Percentiles rank a stretch among this genome's conserved stretches.
Conservation (phyloP, 306 rosid species). For the Fragaria ananassa region DNA sequence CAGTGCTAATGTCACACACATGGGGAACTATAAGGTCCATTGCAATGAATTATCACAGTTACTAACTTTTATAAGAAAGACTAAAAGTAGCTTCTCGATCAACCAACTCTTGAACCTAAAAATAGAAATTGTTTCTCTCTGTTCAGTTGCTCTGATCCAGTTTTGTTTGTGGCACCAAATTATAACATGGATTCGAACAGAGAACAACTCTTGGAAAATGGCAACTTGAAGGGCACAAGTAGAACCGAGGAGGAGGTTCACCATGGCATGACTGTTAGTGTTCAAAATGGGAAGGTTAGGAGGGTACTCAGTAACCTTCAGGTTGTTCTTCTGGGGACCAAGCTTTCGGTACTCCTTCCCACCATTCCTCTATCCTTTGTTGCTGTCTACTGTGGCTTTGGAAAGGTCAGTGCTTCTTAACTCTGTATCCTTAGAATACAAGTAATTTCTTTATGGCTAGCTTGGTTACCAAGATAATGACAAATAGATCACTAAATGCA, state of each 20-base stretch:
- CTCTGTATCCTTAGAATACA: not conserved
- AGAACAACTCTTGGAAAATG: constrained; percentile 59
- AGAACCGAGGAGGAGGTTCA: constrained; percentile 37
- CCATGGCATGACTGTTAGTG: constrained; percentile 40
- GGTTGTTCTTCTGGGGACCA: constrained; percentile 81
- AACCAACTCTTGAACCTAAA: not conserved
- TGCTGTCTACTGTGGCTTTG: constrained; percentile 46
- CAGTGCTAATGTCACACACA: not conserved
- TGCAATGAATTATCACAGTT: not conserved
- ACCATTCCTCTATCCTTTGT: constrained; percentile 64
- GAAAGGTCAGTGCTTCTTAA: constrained; percentile 47
- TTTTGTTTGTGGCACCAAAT: not conserved
- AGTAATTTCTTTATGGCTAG: not conserved
- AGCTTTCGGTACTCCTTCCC: constrained; percentile 68
- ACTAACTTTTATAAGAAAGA: not conserved
- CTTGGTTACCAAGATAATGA: not conserved
- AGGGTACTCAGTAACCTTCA: constrained; percentile 43
- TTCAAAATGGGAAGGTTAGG: constrained; percentile 36
- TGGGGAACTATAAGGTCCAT: not conserved
- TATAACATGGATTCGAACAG: constrained; percentile 50
- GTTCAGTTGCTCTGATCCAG: not conserved
- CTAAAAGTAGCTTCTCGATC: not conserved
- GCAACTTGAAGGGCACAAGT: constrained; percentile 39
- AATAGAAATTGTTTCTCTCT: not conserved
- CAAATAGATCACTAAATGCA: not conserved